Base-by-base conservation (phyloP, 495 filamentous ascomycete genomes). In the Penicillium coprophilum region DNA sequence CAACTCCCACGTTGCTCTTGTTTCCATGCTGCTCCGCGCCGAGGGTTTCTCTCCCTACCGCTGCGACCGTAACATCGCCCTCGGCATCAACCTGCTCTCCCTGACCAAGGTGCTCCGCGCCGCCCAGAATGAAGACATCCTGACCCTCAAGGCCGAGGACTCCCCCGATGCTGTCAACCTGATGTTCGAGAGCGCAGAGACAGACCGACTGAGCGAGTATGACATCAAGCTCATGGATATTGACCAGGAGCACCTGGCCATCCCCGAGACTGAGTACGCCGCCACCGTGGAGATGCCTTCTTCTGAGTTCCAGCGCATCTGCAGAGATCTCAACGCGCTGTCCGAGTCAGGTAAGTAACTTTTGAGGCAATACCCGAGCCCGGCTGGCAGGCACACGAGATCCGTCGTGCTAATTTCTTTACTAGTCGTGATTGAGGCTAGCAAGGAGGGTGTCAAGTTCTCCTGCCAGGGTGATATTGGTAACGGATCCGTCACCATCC, bases 221-320 rank as follows among this genome's bases (percentile, higher is more conserved):
- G 94, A 99, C 75, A 87, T 99, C 77, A 99, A 99, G 85, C 83
- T 99, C 59, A 99, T 99, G 95, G 94, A 99, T 73, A 97, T 99
- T 71, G 94, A 99, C 76, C 94, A 99, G 76, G 94, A 99, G 79
- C 94, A 99, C 73, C 74, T 99, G 77, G 94, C 94, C 41, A 99
- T 99, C 69, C 94, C 94, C 27, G 95, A 97, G 60, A 99, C 95
- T 12, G 94, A 97, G 63, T 99, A 99, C 67, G 88, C 90, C 39
- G 93, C 95, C 36, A 92, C 88, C 27, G 87, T 97, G 53, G 81
- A 80, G 54, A 90, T 99, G 91, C 94, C 95, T 7, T 82, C 87
- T 15, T 66, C 82, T 17, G 94, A 99, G 75, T 99, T 99, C 77
- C 87, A 90, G 79, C 86, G 91, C 59, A 97, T 99, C 69, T 96